These are phyloP conservation scores for Pseudogymnoascus sp. DNA, from an alignment of 2,329 filamentous ascomycete genomes.

Conservation along the genomic window DNA sequence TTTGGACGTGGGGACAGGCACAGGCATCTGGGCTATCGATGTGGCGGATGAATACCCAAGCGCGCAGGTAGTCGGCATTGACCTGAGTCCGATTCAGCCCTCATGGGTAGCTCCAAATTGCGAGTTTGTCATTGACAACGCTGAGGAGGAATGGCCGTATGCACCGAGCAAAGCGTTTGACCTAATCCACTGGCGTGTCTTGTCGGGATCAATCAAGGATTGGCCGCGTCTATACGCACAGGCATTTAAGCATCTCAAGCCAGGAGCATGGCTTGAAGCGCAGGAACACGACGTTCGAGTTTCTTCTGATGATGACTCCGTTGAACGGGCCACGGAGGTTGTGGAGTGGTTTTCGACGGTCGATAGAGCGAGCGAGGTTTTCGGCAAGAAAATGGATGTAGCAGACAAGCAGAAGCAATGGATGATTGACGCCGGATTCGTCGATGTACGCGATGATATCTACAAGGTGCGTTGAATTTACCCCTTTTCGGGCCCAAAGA, in stretches of 20 bases:
- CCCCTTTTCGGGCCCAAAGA: background rate
- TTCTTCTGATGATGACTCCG: slow-evolving; percentile 20
- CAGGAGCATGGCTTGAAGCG: slow-evolving; percentile 16
- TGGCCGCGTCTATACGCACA: slow-evolving; percentile 16
- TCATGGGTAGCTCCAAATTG: slow-evolving; percentile 22
- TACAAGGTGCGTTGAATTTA: slow-evolving; percentile 10
- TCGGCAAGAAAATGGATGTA: slow-evolving; percentile 16
- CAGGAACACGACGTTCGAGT: slow-evolving; percentile 17
- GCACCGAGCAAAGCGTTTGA: slow-evolving; percentile 30
- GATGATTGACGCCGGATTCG: slow-evolving; percentile 33
- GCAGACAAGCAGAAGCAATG: slow-evolving; percentile 11
- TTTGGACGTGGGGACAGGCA: background rate
- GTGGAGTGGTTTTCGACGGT: slow-evolving; percentile 14
- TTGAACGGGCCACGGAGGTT: slow-evolving; percentile 11
- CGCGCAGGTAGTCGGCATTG: slow-evolving; percentile 19
- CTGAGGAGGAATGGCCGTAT: slow-evolving; percentile 24
- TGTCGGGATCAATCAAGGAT: slow-evolving; percentile 10
- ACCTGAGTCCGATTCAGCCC: slow-evolving; percentile 22
- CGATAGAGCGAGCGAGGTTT: slow-evolving; percentile 10
- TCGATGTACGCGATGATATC: slow-evolving; percentile 27
- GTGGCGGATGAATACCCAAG: slow-evolving; percentile 19
- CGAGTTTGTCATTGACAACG: slow-evolving; percentile 28
- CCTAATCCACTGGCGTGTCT: slow-evolving; percentile 27
- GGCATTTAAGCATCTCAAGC: slow-evolving; percentile 15
- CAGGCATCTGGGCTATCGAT: slow-evolving; percentile 31